Conservation (phyloP, 2,329 filamentous ascomycete species). For the Penicillium thymicola region DNA sequence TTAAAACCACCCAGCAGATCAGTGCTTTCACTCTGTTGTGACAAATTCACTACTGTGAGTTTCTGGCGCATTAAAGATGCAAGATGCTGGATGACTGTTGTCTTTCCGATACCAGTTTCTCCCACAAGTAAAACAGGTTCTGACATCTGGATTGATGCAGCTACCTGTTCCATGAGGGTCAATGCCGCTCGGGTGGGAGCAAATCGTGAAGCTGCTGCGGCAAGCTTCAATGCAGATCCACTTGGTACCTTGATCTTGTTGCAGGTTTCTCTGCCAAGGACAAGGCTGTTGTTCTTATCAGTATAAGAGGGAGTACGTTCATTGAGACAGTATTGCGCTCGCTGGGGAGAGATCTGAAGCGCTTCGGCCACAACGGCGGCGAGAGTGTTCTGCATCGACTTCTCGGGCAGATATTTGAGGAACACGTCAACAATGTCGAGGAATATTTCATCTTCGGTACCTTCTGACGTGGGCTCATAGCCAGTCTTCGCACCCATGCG, state of each 20-base stretch:
- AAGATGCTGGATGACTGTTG: slow-evolving; percentile 89
- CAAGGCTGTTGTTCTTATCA: slow-evolving; percentile 57
- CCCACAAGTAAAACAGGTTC: slow-evolving; percentile 94
- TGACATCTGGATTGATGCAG: slow-evolving; percentile 74
- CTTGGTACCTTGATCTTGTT: slow-evolving; percentile 52
- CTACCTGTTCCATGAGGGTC: slow-evolving; percentile 81
- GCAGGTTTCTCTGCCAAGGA: slow-evolving; percentile 65
- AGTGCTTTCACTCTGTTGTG: slow-evolving; percentile 96
- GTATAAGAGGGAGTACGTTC: slow-evolving; percentile 69
- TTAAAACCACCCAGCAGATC: slow-evolving; percentile 96
- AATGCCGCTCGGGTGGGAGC: slow-evolving; percentile 84
- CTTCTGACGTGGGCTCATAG: slow-evolving; percentile 69
- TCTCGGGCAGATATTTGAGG: slow-evolving; percentile 71
- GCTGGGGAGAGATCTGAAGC: slow-evolving; percentile 79
- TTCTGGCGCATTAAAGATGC: slow-evolving; percentile 80
- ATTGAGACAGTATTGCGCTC: slow-evolving; percentile 72
- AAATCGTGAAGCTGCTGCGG: slow-evolving; percentile 55
- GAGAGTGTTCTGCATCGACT: slow-evolving; percentile 50
- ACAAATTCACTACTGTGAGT: slow-evolving; percentile 89
- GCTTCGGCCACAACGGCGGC: slow-evolving; percentile 75
- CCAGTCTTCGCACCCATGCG: slow-evolving; percentile 59
- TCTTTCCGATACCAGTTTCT: slow-evolving; percentile 98
- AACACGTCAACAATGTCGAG: slow-evolving; percentile 94
- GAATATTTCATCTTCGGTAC: slow-evolving; percentile 77
- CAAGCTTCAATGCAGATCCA: slow-evolving; percentile 44